Base-by-base conservation (phyloP, 208 protist genomes). In the Trypanosoma mega region DNA sequence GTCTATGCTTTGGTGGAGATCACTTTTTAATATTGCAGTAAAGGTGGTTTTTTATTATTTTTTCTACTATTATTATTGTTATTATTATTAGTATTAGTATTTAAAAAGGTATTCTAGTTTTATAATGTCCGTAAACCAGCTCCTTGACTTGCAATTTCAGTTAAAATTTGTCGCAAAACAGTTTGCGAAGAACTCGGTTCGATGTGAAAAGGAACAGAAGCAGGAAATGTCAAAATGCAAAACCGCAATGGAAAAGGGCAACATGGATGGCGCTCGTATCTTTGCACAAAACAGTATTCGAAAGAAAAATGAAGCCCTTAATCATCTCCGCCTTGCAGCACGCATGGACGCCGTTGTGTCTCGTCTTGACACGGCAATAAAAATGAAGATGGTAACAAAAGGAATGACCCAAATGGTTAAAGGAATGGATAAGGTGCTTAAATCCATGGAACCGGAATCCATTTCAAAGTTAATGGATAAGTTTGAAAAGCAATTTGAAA, bases 271-370 rank as follows among this genome's bases (percentile, higher is more conserved):
- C 9, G 98, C 98, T 4, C 84, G 96, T 43, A 99, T 99, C 27
- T 98, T 98, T 74, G 97, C 97, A 24, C 85, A 99, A 76, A 99
- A 99, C 70, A 97, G 96, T 24, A 99, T 99, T 50, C 78, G 98
- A 24, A 97, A 99, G 64, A 97, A 98, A 77, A 98, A 98, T 49
- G 90, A 99, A 71, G 49, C 82, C 6, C 75, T 98, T n/a, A 99
- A 99, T 64, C 98, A 98, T 68, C 76, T 99, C n/a, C 72, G 95
- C 6, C 85, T 99, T 41, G 52, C 90, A n/a, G 87, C 91, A 0
- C 85, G 98, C 52, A 87, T 99, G 45, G 98, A 99, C 68, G 98
- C 97, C 6, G 97, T 99, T 7, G 92, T 97, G 8, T 76, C 87
- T 0, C 79, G 97, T 9, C 70, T 99, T 0, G 93, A 99, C 55